Evolutionary conservation across 2,329 filamentous ascomycete species (phyloP), one percentile per base, ranked within the genome.

Genomic region (Ophidiomyces ophidiicola): DNA sequence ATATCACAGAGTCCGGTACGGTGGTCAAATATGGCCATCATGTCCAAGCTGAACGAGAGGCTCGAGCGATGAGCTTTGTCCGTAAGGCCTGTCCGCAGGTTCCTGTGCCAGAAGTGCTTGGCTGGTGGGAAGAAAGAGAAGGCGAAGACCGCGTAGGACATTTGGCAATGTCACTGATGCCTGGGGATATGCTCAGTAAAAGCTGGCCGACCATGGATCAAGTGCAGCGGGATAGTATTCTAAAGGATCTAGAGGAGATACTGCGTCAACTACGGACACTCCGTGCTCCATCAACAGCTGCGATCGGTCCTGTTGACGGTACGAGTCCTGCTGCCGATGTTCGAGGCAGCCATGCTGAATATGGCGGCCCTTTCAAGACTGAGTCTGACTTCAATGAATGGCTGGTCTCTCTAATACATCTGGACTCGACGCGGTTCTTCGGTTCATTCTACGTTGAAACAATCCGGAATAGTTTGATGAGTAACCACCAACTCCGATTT

Each of bases 261-360:
- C 26, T 52, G 19, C 19, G 44, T 33, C 31, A 48, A 29, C 44
- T 66, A 33, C 55, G 56, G 7, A 42, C 45, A n/a, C 24, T 56
- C 15, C 43, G 34, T 23, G 46, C 51, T 18, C 50, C 50, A 14
- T 37, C 34, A 31, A 28, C 29, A 28, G 32, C 39, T 32, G 15
- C 30, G 39, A 43, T 45, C 17, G 43, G 43, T n/a, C 10, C 35
- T 8, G 20, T 45, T 19, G 43, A 45, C 19, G 46, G 6, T 49
- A 45, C 34, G 45, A n/a, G n/a, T n/a, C 41, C 42, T 39, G 53
- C 18, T 44, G 48, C 50, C 19, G 46, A 47, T 33, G 33, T 39
- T 29, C 46, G 46, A 18, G 43, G 35, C 8, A 36, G 53, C 11
- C 31, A 40, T 21, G 45, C 52, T 41, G 30, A 32, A 31, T 39